phyloP scores from a whole-genome alignment of 495 filamentous ascomycete genomes.

The Podospora bellae-mahoneyi region DNA sequence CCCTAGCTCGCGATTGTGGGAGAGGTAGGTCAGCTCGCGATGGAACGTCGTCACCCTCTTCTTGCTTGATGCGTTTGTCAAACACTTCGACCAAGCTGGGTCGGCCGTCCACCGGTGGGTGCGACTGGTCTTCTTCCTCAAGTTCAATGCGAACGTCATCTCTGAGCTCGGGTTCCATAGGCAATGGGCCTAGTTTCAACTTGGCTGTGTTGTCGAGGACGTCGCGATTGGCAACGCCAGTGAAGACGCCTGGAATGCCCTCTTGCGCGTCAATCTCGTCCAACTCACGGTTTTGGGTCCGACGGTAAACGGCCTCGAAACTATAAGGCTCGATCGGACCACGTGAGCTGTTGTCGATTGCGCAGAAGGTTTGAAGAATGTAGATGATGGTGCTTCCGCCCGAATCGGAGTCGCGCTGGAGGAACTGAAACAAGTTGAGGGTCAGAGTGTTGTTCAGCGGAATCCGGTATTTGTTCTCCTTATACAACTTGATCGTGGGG shows the following conservation, averaged over 20 bases:
- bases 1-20: conserved; percentile 78
- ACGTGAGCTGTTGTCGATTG: conserved; percentile 69
- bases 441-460: conserved; percentile 76
- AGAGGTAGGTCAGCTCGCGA: conserved; percentile 73
- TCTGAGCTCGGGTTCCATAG: conserved; percentile 72
- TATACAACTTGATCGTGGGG: conserved; percentile 68
- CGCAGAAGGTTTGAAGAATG: conserved; percentile 70
- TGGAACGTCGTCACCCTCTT: conserved; percentile 81
- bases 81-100: conserved; percentile 70
- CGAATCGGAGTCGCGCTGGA: conserved; percentile 75
- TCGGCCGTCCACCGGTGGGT: conserved; percentile 64
- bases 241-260: conserved; percentile 87
- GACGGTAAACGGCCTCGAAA: conserved; percentile 76
- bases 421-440: conserved; percentile 75
- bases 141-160: conserved; percentile 80
- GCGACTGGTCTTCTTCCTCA: conserved; percentile 68
- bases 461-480: conserved; percentile 79
- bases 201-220: conserved; percentile 54
- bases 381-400: conserved; percentile 73
- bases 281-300: conserved; percentile 45
- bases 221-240: conserved; percentile 74
- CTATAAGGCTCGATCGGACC: conserved; percentile 72
- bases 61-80: conserved; percentile 80
- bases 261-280: conserved; percentile 82
- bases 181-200: conserved; percentile 73